phyloP scores from a whole-genome alignment of 176 grass and related monocot genomes.

The Lolium perenne region DNA sequence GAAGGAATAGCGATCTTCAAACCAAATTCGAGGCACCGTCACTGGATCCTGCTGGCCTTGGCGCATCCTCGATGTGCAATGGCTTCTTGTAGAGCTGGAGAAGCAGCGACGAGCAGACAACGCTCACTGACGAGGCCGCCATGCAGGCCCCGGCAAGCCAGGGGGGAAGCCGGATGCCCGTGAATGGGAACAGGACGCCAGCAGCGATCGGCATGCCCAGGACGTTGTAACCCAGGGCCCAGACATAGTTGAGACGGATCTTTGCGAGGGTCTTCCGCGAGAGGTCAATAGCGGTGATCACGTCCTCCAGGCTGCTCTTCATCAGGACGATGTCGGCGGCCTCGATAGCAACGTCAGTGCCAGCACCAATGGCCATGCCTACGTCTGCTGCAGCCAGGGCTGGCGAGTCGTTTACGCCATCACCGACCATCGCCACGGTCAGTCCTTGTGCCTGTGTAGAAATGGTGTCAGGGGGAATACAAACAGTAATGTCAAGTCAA shows the following conservation, averaged over 20 bases:
- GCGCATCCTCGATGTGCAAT: constrained; percentile 44
- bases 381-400: constrained; percentile 81
- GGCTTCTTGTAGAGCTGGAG: constrained; percentile 93
- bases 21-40: constrained; percentile 39
- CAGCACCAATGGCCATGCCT: constrained; percentile 85
- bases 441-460: constrained; percentile 68
- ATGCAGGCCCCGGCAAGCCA: constrained; percentile 94
- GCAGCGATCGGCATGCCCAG: constrained; percentile 81
- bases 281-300: constrained; percentile 92
- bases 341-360: constrained; percentile 91
- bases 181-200: constrained; percentile 77
- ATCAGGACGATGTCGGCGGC: constrained; percentile 87
- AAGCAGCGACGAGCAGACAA: constrained; percentile 92
- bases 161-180: constrained; percentile 76
- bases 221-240: constrained; percentile 94
- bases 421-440: constrained; percentile 91
- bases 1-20: constrained; percentile 30
- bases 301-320: constrained; percentile 89
- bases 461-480: constrained; percentile 16
- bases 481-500: background rate
- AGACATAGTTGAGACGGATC: constrained; percentile 88
- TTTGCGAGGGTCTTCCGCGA: constrained; percentile 77
- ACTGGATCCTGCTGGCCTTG: background rate
- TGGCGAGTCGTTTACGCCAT: constrained; percentile 89
- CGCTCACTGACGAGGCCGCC: constrained; percentile 85